These are phyloP conservation scores for Aspergillus sp. DNA, from an alignment of 2,329 filamentous ascomycete genomes.

Conservation along the genomic window DNA sequence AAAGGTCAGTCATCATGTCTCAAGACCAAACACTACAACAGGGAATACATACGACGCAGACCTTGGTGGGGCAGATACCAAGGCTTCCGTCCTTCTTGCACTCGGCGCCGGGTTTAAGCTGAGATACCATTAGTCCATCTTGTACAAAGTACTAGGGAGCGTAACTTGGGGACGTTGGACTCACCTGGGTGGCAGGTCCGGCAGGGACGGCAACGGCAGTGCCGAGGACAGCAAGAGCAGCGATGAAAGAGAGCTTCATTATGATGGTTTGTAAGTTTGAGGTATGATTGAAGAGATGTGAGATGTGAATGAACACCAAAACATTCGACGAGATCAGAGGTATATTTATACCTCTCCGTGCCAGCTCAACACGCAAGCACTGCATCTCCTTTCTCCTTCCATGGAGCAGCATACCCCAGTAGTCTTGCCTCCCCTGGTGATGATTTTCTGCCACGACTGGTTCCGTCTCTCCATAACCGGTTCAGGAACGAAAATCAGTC, in stretches of 20 bases:
- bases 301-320: neutral
- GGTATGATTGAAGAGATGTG: too few relatives aligned
- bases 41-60: conserved; percentile 6
- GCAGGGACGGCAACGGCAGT: conserved; percentile 5
- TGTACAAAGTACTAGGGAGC: too few relatives aligned
- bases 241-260: conserved; percentile 9
- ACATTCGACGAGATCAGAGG: neutral
- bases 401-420: neutral
- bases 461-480: neutral
- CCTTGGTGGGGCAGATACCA: conserved; percentile 1
- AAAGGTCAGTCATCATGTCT: neutral
- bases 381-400: neutral
- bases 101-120: conserved; percentile 1
- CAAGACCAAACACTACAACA: neutral
- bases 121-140: neutral
- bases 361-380: neutral
- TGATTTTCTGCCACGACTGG: neutral
- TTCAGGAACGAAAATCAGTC: neutral
- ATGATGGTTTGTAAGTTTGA: neutral
- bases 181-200: neutral
- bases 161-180: neutral
- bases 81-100: conserved; percentile 5
- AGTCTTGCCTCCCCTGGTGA: neutral
- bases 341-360: neutral
- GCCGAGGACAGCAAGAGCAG: conserved; percentile 6